Conservation (phyloP, 192 early-diverging fungal species). For the Coemansia sp. region DNA sequence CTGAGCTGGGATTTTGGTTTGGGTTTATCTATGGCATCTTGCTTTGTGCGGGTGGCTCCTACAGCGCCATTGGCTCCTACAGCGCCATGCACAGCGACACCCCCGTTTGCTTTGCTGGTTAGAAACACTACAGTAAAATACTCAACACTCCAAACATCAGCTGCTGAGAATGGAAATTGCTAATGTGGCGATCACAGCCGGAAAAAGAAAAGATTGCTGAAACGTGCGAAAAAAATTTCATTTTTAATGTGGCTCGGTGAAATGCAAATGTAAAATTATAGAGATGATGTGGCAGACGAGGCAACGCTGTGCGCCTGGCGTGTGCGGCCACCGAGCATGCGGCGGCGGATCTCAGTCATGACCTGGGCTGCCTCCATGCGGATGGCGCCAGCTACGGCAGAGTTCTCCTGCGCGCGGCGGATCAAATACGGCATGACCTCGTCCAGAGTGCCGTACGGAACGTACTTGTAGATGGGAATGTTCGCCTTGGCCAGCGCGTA, state of each 20-base stretch:
- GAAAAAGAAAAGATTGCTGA: neutral
- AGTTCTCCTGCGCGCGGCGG: constrained; percentile 93
- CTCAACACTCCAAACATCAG: too few relatives aligned
- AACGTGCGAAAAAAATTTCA: neutral
- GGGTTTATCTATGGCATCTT: too few relatives aligned
- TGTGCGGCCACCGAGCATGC: constrained; percentile 13
- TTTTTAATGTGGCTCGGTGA: neutral
- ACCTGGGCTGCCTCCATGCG: constrained; percentile 58
- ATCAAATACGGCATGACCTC: constrained; percentile 93
- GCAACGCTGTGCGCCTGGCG: neutral
- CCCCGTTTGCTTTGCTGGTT: too few relatives aligned
- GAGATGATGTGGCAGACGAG: neutral
- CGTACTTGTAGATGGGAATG: constrained; percentile 86
- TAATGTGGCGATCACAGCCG: neutral
- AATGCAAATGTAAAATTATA: neutral
- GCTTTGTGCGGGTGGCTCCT: too few relatives aligned
- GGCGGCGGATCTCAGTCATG: constrained; percentile 60
- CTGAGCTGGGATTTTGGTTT: too few relatives aligned
- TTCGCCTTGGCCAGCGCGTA: constrained; percentile 75
- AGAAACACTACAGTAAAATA: too few relatives aligned
- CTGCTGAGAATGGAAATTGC: neutral
- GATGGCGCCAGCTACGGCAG: constrained; percentile 69
- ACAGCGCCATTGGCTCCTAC: too few relatives aligned
- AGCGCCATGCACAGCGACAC: too few relatives aligned
- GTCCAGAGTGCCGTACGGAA: constrained; percentile 87